Evolutionary conservation across 352 stramenopile genomes (phyloP).

Genomic region (Phytophthora quininea): DNA sequence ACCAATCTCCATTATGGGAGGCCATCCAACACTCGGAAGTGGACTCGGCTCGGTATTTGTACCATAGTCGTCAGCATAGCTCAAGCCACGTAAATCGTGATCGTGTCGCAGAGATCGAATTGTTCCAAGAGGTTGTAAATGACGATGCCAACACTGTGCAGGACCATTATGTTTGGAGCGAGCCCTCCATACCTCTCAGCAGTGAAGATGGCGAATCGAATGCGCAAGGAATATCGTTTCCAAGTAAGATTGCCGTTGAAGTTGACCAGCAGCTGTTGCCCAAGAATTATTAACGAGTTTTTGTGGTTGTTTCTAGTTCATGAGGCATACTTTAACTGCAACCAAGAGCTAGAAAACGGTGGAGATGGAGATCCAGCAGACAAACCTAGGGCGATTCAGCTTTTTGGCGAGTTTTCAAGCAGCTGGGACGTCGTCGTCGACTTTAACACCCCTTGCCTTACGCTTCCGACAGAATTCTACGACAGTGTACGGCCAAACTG

Average conservation of each 20-base stretch:
- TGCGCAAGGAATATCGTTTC: slow-evolving; percentile 58
- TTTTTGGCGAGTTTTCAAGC: slow-evolving; percentile 62
- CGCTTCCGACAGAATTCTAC: slow-evolving; percentile 68
- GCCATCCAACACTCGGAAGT: slow-evolving; percentile 20
- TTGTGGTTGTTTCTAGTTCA: slow-evolving; percentile 39
- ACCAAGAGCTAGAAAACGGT: not conserved
- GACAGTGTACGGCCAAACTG: slow-evolving; percentile 41
- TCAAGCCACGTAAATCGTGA: slow-evolving; percentile 5
- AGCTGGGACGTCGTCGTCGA: slow-evolving; percentile 69
- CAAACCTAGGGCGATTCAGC: slow-evolving; percentile 9
- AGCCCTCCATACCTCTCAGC: slow-evolving; percentile 48
- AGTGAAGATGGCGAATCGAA: slow-evolving; percentile 32
- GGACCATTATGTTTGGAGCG: slow-evolving; percentile 51
- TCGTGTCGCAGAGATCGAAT: slow-evolving; percentile 4
- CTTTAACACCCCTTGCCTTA: slow-evolving; percentile 63
- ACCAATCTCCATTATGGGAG: slow-evolving; percentile 49
- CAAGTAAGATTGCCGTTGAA: slow-evolving; percentile 37
- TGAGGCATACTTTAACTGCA: slow-evolving; percentile 39
- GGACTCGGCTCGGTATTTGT: slow-evolving; percentile 26
- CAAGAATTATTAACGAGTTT: not conserved
- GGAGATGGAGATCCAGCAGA: not conserved
- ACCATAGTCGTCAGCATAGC: slow-evolving; percentile 12
- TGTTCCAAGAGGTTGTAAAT: slow-evolving; percentile 5
- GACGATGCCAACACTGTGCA: slow-evolving; percentile 6
- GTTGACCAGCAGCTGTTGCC: not conserved